Percentiles rank a stretch among this genome's conserved stretches.
phyloP scores from a whole-genome alignment of 2,329 filamentous ascomycete genomes.

The Fusarium nanum region DNA sequence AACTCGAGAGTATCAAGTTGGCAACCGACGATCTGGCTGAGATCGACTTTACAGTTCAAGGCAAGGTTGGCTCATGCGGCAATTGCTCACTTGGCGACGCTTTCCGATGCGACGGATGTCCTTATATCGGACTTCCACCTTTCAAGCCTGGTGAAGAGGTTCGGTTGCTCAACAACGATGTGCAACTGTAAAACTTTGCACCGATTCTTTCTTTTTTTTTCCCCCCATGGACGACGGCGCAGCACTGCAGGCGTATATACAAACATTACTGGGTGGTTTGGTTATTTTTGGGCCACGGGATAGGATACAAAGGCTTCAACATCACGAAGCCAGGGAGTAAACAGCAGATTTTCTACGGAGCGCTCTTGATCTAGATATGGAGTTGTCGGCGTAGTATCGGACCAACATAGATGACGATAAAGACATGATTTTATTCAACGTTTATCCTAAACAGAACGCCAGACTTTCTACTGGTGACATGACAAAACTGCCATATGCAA shows the following conservation, averaged over 20 bases:
- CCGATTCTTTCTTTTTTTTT: slow-evolving; percentile 5
- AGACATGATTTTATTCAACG: slow-evolving; percentile 32
- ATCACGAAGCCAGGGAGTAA: slow-evolving; percentile 31
- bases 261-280: slow-evolving; percentile 36
- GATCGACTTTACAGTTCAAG: slow-evolving; percentile 96
- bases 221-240: slow-evolving; percentile 30
- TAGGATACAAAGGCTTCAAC: slow-evolving; percentile 33
- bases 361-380: slow-evolving; percentile 43
- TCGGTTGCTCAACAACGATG: slow-evolving; percentile 83
- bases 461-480: slow-evolving; percentile 32
- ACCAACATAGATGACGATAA: slow-evolving; percentile 42
- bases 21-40: slow-evolving; percentile 81
- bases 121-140: slow-evolving; percentile 90
- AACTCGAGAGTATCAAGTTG: slow-evolving; percentile 78
- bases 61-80: slow-evolving; percentile 93
- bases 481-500: slow-evolving; percentile 33
- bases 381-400: slow-evolving; percentile 42
- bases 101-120: slow-evolving; percentile 78
- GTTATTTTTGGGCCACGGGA: slow-evolving; percentile 34
- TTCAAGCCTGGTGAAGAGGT: slow-evolving; percentile 99
- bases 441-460: slow-evolving; percentile 32
- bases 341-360: slow-evolving; percentile 37
- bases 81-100: slow-evolving; percentile 96
- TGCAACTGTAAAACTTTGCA: slow-evolving; percentile 73
- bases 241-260: slow-evolving; percentile 44